Percentiles rank a stretch among this genome's conserved stretches.
Evolutionary conservation across 305 asterid genomes (phyloP).

Genomic region (Fraxinus angustifolia): DNA sequence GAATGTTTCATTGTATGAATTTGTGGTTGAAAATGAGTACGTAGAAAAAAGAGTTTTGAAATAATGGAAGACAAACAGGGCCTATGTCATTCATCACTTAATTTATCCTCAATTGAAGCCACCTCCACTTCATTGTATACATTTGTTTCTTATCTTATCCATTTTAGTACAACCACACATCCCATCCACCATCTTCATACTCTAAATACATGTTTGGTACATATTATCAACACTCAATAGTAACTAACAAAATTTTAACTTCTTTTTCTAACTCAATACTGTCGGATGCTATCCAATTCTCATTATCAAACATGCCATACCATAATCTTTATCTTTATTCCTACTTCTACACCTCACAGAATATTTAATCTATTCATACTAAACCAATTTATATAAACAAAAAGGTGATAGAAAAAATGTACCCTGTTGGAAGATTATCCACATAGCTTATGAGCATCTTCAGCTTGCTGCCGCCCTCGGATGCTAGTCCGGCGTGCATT

Average conservation of each 20-base stretch:
- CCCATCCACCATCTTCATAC: neutral
- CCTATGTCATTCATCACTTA: neutral
- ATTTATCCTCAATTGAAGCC: neutral
- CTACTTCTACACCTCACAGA: neutral
- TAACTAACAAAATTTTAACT: neutral
- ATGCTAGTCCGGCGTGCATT: constrained; percentile 80
- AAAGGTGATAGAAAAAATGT: neutral
- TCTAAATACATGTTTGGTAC: neutral
- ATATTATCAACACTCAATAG: neutral
- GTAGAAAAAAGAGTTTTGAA: too few relatives aligned
- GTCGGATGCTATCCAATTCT: neutral
- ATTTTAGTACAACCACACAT: too few relatives aligned
- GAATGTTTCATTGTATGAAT: too few relatives aligned
- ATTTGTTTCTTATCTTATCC: too few relatives aligned
- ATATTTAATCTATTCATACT: neutral
- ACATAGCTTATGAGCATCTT: constrained; percentile 81
- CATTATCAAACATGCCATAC: neutral
- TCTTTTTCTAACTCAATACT: neutral
- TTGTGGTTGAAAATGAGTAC: too few relatives aligned
- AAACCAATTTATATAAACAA: neutral
- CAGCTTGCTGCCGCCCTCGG: constrained; percentile 78
- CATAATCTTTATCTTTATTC: neutral
- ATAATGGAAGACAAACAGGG: too few relatives aligned
- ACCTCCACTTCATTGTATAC: neutral
- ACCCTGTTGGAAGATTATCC: constrained; percentile 78